A percentile compares a stretch with the other conserved stretches of the same genome.
These are phyloP conservation scores for Anethum foeniculum DNA, from an alignment of 140 eudicot genomes.

Conservation along the genomic window DNA sequence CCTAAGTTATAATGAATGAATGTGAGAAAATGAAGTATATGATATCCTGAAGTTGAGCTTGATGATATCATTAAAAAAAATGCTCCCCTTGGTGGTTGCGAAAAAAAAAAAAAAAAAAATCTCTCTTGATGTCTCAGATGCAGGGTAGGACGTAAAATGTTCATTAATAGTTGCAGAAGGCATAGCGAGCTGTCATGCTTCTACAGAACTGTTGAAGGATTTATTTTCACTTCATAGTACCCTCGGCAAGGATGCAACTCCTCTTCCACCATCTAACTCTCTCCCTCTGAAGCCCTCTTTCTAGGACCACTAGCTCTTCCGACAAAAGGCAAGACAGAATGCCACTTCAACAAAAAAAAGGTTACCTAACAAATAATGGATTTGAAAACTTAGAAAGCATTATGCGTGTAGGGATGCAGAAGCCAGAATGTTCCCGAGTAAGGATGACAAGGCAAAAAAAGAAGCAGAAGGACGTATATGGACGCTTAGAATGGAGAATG, in stretches of 20 bases:
- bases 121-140: no score
- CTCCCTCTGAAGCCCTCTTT: no score
- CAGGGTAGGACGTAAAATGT: no score
- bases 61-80: no score
- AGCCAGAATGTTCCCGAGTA: conserved; percentile 68
- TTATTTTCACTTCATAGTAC: conserved; percentile 11
- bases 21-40: no score
- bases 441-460: conserved; percentile 67
- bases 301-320: conserved; percentile 23
- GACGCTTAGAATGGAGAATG: neutral
- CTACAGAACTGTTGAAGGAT: conserved; percentile 22
- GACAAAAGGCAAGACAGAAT: conserved; percentile 21
- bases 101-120: no score
- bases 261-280: no score
- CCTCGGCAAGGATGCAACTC: conserved; percentile 17
- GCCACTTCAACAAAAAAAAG: neutral
- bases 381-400: conserved; percentile 62
- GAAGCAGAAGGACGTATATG: conserved; percentile 48
- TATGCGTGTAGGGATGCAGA: conserved; percentile 72
- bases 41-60: no score
- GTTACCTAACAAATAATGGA: no score
- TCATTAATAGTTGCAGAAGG: conserved; percentile 21
- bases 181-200: neutral
- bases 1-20: no score
- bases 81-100: no score